phyloP scores from a whole-genome alignment of 1,139 yeast genomes.

The Protomyces arabidopsidicola region DNA sequence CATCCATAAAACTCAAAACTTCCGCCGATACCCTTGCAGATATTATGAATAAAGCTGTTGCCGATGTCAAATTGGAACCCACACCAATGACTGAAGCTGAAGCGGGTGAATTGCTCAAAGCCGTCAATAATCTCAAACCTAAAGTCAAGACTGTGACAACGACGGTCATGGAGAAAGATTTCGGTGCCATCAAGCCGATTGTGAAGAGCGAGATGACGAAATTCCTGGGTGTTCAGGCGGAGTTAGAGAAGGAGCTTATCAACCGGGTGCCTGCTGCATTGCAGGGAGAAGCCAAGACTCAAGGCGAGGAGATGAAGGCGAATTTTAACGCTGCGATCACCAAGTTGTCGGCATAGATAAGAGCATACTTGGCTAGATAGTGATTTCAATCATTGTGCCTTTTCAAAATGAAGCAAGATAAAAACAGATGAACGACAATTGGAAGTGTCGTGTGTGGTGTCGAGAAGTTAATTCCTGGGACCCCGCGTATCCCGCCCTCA shows the following conservation, averaged over 20 bases:
- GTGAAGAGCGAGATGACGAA: constrained; percentile 9
- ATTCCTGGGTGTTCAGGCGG: neutral
- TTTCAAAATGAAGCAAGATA: too few relatives aligned
- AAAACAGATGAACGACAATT: too few relatives aligned
- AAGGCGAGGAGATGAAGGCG: neutral
- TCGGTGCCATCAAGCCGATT: constrained; percentile 8
- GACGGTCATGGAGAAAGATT: neutral
- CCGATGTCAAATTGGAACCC: constrained; percentile 14
- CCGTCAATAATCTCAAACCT: constrained; percentile 12
- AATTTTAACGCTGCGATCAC: neutral
- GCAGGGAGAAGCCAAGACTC: neutral
- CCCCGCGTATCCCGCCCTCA: too few relatives aligned
- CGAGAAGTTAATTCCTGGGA: too few relatives aligned
- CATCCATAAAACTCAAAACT: neutral
- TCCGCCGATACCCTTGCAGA: neutral
- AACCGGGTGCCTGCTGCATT: neutral
- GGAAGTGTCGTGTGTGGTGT: too few relatives aligned
- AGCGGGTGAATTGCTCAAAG: constrained; percentile 6
- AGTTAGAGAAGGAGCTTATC: neutral
- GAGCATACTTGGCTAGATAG: too few relatives aligned
- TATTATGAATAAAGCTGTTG: neutral
- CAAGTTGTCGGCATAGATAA: neutral
- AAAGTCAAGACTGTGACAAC: constrained; percentile 9
- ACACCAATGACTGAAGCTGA: constrained; percentile 13
- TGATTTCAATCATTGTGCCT: too few relatives aligned